phyloP scores from a whole-genome alignment of 306 rosid genomes.

The Inga leiocalycina region DNA sequence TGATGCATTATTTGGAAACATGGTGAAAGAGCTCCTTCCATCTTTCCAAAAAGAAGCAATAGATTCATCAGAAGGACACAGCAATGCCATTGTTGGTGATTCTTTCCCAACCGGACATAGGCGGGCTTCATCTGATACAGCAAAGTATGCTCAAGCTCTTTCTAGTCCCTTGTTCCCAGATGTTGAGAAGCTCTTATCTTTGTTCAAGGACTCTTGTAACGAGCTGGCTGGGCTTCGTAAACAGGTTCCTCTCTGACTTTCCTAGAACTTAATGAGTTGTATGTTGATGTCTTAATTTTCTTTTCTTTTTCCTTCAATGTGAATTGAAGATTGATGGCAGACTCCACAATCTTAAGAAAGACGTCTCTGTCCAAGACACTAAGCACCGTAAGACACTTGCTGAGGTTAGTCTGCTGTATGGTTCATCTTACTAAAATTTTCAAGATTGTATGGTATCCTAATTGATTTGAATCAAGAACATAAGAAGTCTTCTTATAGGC shows the following conservation, averaged over 20 bases:
- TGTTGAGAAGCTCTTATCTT: constrained; percentile 65
- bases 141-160: constrained; percentile 48
- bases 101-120: constrained; percentile 57
- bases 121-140: constrained; percentile 47
- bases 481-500: background rate
- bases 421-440: background rate
- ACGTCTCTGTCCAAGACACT: no score
- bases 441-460: background rate
- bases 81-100: constrained; percentile 41
- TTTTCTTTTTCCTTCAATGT: background rate
- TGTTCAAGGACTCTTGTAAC: constrained; percentile 69
- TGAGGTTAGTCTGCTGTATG: constrained; percentile 62
- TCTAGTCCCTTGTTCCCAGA: constrained; percentile 67
- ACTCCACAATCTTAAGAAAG: constrained; percentile 29
- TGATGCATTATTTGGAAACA: constrained; percentile 70
- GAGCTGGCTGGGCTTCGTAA: constrained; percentile 71
- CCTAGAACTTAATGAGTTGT: background rate
- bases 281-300: constrained; percentile 11
- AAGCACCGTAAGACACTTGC: constrained; percentile 73
- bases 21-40: constrained; percentile 76
- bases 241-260: constrained; percentile 48
- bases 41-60: constrained; percentile 65
- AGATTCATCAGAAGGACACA: constrained; percentile 55
- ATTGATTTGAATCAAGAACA: background rate
- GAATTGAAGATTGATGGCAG: constrained; percentile 79